Base-by-base conservation (phyloP, 1,284 basidiomycete genomes). In the Ceratobasidium sp. region DNA sequence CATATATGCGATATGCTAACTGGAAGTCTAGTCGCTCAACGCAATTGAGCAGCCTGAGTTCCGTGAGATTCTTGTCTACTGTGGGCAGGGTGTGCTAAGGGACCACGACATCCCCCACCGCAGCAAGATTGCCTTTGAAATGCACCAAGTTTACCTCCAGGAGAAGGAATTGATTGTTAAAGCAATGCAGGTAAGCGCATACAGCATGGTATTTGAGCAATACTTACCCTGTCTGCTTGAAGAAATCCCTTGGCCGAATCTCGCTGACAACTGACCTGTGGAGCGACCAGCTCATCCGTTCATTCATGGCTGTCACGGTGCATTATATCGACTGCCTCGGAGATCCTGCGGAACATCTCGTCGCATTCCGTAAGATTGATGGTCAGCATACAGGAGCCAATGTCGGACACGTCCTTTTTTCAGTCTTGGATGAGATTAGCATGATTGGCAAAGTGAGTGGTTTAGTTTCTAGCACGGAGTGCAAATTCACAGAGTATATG, bases 231-330 rank as follows among this genome's bases (percentile, higher is more conserved):
- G 69, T 52, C 66, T 52, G 66, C 8, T 7, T 23, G 23, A 18
- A 78, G 77, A 38, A 57, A 55, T 27, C 77, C 18, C 59, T 16
- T 75, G 77, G 77, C 33, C 38, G 35, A 5, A 54, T 78, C 41
- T 78, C 77, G 30, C 27, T 74, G 8, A 78, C 77, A 5, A n/a
- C 70, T 12, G 70, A 78, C 52, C 50, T 75, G 18, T 78, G 77
- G 77, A 57, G 44, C 27, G 77, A 78, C 41, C 16, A 20, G 18
- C 23, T 38, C 4, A 8, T 52, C 10, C 38, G 60, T 10, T 41
- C 69, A 27, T 67, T 74, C 30, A 78, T 78, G 77, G 55, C 69
- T 8, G 48, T 78, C 18, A 78, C 68, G 6, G 77, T 12, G 10
- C 77, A 78, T 41, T 78, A 54, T 52, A 66, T 73, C 20, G 30